Conservation (phyloP, 768 basidiomycete genomes). For the Lanmaoa rubissima region DNA sequence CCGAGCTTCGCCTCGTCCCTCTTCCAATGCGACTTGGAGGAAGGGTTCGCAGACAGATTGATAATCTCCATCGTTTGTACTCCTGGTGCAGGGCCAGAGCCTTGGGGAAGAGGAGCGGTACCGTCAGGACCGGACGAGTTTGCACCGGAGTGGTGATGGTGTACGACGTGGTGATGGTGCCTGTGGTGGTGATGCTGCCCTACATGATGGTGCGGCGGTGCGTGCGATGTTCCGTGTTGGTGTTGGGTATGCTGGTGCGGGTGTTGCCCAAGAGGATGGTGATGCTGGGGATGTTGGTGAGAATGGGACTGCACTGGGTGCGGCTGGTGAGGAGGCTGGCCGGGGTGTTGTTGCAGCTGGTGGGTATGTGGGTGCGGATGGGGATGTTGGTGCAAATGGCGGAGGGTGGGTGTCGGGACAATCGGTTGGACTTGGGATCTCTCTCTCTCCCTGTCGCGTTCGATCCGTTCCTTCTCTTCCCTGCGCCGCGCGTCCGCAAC, state of each 20-base stretch:
- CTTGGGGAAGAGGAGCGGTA: slow-evolving; percentile 34
- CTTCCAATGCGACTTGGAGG: slow-evolving; percentile 39
- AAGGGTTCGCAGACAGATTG: slow-evolving; percentile 39
- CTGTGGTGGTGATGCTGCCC: slow-evolving; percentile 52
- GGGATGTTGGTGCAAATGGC: slow-evolving; percentile 34
- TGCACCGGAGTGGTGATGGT: slow-evolving; percentile 47
- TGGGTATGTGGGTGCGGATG: slow-evolving; percentile 36
- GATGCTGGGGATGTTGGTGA: slow-evolving; percentile 32
- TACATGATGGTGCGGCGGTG: slow-evolving; percentile 43
- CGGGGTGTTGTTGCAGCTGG: slow-evolving; percentile 27
- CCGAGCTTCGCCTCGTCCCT: slow-evolving; percentile 33
- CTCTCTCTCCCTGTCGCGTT: slow-evolving; percentile 30
- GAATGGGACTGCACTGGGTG: slow-evolving; percentile 31
- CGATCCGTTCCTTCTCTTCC: slow-evolving; percentile 33
- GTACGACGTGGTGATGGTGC: slow-evolving; percentile 41
- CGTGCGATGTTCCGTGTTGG: slow-evolving; percentile 31
- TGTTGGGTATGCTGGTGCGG: slow-evolving; percentile 33
- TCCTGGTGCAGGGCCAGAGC: slow-evolving; percentile 34
- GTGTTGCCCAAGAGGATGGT: slow-evolving; percentile 29
- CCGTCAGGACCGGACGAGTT: slow-evolving; percentile 28
- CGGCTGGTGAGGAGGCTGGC: slow-evolving; percentile 21
- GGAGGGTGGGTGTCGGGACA: slow-evolving; percentile 26
- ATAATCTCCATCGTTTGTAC: slow-evolving; percentile 52
- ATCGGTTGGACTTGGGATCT: slow-evolving; percentile 24
- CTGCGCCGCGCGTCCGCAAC: slow-evolving; percentile 35